phyloP scores from a whole-genome alignment of 2,329 filamentous ascomycete species.

The Diaporthe citriasiana region DNA sequence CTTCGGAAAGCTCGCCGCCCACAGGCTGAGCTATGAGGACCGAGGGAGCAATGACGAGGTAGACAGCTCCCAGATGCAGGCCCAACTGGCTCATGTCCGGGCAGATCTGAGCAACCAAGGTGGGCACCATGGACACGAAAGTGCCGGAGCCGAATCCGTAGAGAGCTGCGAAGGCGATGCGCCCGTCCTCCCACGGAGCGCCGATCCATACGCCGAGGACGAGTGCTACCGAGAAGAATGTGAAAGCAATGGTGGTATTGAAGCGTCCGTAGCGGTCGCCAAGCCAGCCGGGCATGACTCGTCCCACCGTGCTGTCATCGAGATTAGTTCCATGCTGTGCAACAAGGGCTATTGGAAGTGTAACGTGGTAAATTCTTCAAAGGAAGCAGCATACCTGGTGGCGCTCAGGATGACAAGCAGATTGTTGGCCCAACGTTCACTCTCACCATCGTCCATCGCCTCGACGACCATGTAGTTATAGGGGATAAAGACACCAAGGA shows the following conservation, averaged over 20 bases:
- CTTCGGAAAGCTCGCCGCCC: slow-evolving; percentile 63
- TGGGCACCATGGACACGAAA: slow-evolving; percentile 71
- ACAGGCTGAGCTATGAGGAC: slow-evolving; percentile 72
- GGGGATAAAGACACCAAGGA: slow-evolving; percentile 67
- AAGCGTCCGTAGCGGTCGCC: slow-evolving; percentile 57
- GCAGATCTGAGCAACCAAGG: slow-evolving; percentile 70
- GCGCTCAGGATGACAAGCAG: slow-evolving; percentile 71
- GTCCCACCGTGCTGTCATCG: slow-evolving; percentile 60
- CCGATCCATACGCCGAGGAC: slow-evolving; percentile 59
- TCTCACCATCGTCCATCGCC: slow-evolving; percentile 60
- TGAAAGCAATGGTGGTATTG: slow-evolving; percentile 62
- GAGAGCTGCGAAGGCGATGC: slow-evolving; percentile 71
- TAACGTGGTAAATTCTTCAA: not conserved
- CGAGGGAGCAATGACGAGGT: slow-evolving; percentile 67
- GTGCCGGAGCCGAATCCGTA: slow-evolving; percentile 77
- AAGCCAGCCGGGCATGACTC: slow-evolving; percentile 63
- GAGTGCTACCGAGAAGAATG: slow-evolving; percentile 56
- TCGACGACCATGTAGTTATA: slow-evolving; percentile 67
- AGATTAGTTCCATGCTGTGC: not conserved
- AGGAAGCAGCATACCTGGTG: slow-evolving; percentile 54
- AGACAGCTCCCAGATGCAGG: slow-evolving; percentile 69
- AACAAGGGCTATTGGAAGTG: not conserved
- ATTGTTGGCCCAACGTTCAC: slow-evolving; percentile 58
- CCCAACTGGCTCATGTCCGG: slow-evolving; percentile 70
- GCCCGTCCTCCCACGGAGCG: slow-evolving; percentile 62